Evolutionary conservation across 1,139 yeast species (phyloP), one percentile per base, ranked within the genome.

Genomic region (Taphrina communis): DNA sequence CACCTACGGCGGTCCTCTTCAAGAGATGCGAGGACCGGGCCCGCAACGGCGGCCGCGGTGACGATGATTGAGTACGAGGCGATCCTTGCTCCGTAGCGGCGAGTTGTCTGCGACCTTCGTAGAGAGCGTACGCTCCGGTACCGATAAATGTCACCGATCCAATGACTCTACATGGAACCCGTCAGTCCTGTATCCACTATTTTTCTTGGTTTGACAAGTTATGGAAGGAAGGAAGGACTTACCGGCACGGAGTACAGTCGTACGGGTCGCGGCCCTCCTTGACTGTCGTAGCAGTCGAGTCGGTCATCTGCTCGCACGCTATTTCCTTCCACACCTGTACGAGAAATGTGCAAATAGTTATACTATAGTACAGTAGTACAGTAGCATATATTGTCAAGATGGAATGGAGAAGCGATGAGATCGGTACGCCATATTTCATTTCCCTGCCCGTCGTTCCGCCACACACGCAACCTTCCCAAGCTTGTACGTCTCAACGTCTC

Each of bases 131-230:
- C 12, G 44, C 56, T 19, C 67, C 67, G 14, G 67, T 53, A 17
- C 67, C 67, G 48, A 51, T 51, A 39, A 63, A 63, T 2, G 67
- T 63, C 31, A 63, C 38, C 7, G 67, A 53, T 21, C 67, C 67
- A 42, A 57, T 63, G 48, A 63, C 52, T 14, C 67, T 63, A 25
- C 31, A 25, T 25, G 31, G 12, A 0, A 53, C 21, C 19, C 14
- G 11, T 58, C 41, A 46, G 21, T 46, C 31, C 8, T 42, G 46
- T 44, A 12, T 14, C 19, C 48, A 12, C 19, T 25, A 25, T 25
- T 25, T 25, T 25, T 25, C 31, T 25, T 25, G 31, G 4, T 25
- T 25, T 2, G 42, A 39, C 14, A 14, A 11, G 25, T 17, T 17
- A 17, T 46, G 51, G 7, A 38, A 35, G 4, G 58, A 19, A 35